Base-by-base conservation (phyloP, 768 basidiomycete genomes). In the Clitopilus hobsonii region DNA sequence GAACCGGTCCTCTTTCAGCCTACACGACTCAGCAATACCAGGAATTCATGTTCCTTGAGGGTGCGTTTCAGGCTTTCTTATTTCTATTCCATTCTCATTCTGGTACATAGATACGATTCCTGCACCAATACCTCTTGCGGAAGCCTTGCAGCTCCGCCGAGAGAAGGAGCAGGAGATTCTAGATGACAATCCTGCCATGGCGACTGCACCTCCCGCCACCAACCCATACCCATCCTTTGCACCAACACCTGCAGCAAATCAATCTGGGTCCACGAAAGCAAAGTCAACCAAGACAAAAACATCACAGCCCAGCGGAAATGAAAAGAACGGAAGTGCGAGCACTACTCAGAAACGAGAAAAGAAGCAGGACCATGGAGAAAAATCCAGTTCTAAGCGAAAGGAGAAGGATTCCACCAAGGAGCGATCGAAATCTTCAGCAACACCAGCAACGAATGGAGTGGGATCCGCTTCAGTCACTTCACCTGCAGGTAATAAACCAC, bases 21-120 rank as follows among this genome's bases (percentile, higher is more conserved):
- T 71, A 73, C 30, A 79, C 85, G 6, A 79, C 81, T 2, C 74
- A 78, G 52, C 80, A 82, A 61, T 83, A 83, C 58, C 81, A 83
- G 64, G 85, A 88, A 61, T 86, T 88, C 59, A 81, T 79, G 76
- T 88, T 89, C 60, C 79, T 90, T n/a, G 71, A 75, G 69, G 88
- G 88, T 85, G 59, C 49, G 67, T 27, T 13, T 24, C 2, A 26
- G 11, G 14, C 24, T 26, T 41, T 27, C 20, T n/a, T n/a, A n/a
- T n/a, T 29, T 51, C 51, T 24, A 30, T 32, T 54, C 27, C 67
- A 52, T 56, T 3, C 27, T 50, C 30, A 23, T 45, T 27, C 38
- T 25, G 29, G 26, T 16, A 16, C 48, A 28, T 61, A 91, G 89
- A 88, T 57, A 86, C 82, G 8, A 82, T 91, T 14, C 89, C 89